phyloP scores from a whole-genome alignment of 345 rosid species.

The Populus nigra region DNA sequence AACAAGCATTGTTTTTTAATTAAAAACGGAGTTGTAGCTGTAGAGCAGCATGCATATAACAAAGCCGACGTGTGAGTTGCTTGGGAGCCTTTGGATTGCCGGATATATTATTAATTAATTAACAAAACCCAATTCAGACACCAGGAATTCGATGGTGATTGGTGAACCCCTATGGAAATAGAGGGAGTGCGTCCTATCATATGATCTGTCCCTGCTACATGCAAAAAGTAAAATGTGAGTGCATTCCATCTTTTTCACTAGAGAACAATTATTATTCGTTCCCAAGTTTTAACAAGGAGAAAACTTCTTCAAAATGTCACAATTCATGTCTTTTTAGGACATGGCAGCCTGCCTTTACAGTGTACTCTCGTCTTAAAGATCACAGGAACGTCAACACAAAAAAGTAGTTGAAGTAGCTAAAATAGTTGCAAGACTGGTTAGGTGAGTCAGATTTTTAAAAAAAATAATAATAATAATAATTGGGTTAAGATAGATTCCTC shows the following conservation, averaged over 20 bases:
- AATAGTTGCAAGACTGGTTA: conserved; percentile 15
- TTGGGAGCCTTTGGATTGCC: not conserved
- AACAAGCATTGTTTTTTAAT: not conserved
- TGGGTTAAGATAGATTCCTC: not conserved
- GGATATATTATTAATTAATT: not conserved
- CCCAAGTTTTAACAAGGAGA: not conserved
- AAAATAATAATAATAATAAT: not conserved
- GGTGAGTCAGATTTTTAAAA: conserved; percentile 3
- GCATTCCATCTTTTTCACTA: conserved; percentile 7
- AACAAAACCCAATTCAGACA: not conserved
- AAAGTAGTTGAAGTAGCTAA: not conserved
- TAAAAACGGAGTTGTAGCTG: too few relatives aligned
- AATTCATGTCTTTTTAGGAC: conserved; percentile 6
- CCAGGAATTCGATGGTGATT: not conserved
- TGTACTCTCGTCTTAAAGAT: not conserved
- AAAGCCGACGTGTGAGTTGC: not conserved
- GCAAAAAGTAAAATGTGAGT: not conserved
- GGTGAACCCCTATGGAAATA: not conserved
- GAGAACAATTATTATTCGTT: not conserved
- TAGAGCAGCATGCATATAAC: not conserved
- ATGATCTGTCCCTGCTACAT: not conserved
- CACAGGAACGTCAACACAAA: not conserved
- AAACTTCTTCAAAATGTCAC: conserved; percentile 9
- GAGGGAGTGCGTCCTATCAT: not conserved
- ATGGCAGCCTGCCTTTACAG: not conserved